Percentiles rank a stretch among this genome's conserved stretches.
Evolutionary conservation across 1,139 yeast species (phyloP).

Genomic region (Protomyces inouyei): DNA sequence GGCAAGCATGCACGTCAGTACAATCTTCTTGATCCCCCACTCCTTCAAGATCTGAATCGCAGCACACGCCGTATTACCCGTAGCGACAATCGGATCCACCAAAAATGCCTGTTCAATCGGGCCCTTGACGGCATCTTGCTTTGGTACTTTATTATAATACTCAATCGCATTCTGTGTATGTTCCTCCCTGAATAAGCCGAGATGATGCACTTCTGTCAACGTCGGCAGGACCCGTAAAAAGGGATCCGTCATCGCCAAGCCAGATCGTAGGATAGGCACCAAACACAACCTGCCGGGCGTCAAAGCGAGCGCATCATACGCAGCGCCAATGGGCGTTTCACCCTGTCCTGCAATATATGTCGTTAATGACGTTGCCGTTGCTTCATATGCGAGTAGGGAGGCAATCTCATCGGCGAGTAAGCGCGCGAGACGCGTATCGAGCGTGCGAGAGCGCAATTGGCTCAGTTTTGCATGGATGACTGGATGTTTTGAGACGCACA

Average conservation of each 20-base stretch:
- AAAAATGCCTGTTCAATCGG: conserved; percentile 36
- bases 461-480: conserved; percentile 37
- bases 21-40: conserved; percentile 40
- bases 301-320: conserved; percentile 29
- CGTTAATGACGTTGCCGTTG: conserved; percentile 27
- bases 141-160: conserved; percentile 40
- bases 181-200: conserved; percentile 41
- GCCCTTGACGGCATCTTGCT: conserved; percentile 31
- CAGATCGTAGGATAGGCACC: conserved; percentile 40
- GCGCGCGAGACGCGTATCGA: conserved; percentile 33
- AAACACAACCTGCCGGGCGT: conserved; percentile 36
- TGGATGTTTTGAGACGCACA: conserved; percentile 37
- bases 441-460: conserved; percentile 35
- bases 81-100: conserved; percentile 41
- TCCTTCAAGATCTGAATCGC: conserved; percentile 38
- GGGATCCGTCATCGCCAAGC: conserved; percentile 39
- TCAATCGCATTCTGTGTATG: conserved; percentile 39
- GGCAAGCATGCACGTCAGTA: conserved; percentile 37
- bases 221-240: conserved; percentile 38
- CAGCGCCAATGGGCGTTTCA: conserved; percentile 35
- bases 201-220: conserved; percentile 39
- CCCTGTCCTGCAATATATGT: conserved; percentile 6
- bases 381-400: conserved; percentile 38
- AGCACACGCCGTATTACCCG: conserved; percentile 42
- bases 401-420: conserved; percentile 36